Evolutionary conservation across 163 green algal species (phyloP).

Genomic region (Coccomyxa subellipsoidea): DNA sequence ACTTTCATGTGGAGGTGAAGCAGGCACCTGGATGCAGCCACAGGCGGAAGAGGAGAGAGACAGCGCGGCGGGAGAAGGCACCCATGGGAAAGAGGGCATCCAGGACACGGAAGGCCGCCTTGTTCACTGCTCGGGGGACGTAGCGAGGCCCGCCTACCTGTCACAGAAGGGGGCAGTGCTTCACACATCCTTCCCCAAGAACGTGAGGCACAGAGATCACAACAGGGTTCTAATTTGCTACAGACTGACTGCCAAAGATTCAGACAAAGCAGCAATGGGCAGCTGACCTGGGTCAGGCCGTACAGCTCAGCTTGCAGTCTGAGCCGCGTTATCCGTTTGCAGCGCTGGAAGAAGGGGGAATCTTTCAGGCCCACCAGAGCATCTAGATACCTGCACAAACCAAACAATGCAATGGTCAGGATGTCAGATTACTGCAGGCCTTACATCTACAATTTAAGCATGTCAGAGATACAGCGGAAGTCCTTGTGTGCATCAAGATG

Average conservation of each 20-base stretch:
- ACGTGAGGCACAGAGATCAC: background rate
- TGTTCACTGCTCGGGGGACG: constrained; percentile 45
- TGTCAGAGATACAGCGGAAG: constrained; percentile 26
- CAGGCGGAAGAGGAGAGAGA: constrained; percentile 42
- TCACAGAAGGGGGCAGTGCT: background rate
- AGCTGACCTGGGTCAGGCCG: constrained; percentile 32
- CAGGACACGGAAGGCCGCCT: constrained; percentile 38
- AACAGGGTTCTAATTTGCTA: background rate
- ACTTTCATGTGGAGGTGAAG: background rate
- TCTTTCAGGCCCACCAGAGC: constrained; percentile 34
- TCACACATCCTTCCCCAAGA: background rate
- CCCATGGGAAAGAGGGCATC: constrained; percentile 52
- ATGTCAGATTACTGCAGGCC: constrained; percentile 13
- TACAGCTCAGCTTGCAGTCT: constrained; percentile 52
- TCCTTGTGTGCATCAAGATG: background rate
- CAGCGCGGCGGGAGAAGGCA: constrained; percentile 28
- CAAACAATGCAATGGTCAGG: constrained; percentile 25
- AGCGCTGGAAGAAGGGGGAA: constrained; percentile 21
- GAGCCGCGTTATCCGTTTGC: constrained; percentile 34
- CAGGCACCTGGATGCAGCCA: background rate
- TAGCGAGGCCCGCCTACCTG: constrained; percentile 52
- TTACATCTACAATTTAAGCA: too few relatives aligned
- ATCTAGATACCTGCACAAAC: constrained; percentile 52
- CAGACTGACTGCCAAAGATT: background rate
- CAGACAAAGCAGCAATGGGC: background rate